Evolutionary conservation across 306 rosid genomes (phyloP), one percentile per base, ranked within the genome.

Genomic region (Prunus kanzakura): DNA sequence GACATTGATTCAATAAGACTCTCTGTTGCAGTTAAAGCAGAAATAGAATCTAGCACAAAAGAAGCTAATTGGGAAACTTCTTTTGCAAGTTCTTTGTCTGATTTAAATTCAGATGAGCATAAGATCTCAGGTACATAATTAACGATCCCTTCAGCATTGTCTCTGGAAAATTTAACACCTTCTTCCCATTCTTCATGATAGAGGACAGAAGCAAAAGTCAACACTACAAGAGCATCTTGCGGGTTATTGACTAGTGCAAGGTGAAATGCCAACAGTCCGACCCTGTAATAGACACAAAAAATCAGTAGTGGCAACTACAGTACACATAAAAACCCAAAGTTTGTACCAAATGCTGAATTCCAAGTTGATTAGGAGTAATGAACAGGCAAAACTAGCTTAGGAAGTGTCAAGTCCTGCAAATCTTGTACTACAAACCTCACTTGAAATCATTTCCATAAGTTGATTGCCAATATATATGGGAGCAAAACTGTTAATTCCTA

Each of bases 211-310:
- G 96, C 97, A 84, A 95, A 79, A 69, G 90, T 68, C 81, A 83
- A 77, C 63, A 90, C 89, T 57, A 84, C 89, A 68, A 80, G 71
- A 68, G 88, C 84, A 78, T 92, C 92, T 85, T 90, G 99, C 66
- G 97, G 91, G 60, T 83, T 81, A 60, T 87, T 80, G 64, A 87
- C 84, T 76, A 92, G 82, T 64, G 97, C 92, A 81, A 88, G 66
- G 86, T 95, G 97, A 88, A 95, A 87, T 8, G 88, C 96, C 80
- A 95, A 83, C 80, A 95, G 75, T 74, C 90, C 97, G 62, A 88
- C 79, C 99, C 99, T 95, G 89, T 67, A 45, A 43, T 47, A 73
- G 51, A n/a, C 14, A 77, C 77, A 79, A 71, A 8, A 55, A 78
- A 73, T 83, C 18, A 46, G 67, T 67, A 72, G 74, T 64, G 79